These are phyloP conservation scores for Thelephora ganbajun DNA, from an alignment of 768 basidiomycete genomes.

Conservation along the genomic window DNA sequence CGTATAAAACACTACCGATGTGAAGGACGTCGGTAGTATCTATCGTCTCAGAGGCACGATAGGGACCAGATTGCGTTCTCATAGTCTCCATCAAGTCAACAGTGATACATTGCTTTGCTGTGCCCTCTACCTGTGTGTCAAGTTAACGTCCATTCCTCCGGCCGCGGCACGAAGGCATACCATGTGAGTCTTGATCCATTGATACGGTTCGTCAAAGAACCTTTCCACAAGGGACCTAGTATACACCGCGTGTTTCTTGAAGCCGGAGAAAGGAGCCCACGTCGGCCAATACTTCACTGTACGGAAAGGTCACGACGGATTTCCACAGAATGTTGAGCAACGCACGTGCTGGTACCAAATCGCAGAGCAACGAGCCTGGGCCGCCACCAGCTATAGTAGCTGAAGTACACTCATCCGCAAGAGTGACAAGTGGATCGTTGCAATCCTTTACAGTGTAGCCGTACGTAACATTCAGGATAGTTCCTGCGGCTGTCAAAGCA, in stretches of 20 bases:
- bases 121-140: slow-evolving; percentile 7
- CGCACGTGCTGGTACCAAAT: slow-evolving; percentile 20
- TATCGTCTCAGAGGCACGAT: not conserved
- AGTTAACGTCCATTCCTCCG: too few species aligned
- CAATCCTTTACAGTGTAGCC: slow-evolving; percentile 16
- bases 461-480: slow-evolving; percentile 19
- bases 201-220: slow-evolving; percentile 9
- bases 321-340: not conserved
- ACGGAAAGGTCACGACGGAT: not conserved
- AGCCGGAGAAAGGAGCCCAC: slow-evolving; percentile 13
- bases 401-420: slow-evolving; percentile 13
- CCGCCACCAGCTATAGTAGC: slow-evolving; percentile 6
- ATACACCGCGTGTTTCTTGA: slow-evolving; percentile 9
- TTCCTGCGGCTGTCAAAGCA: slow-evolving; percentile 15
- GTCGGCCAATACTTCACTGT: slow-evolving; percentile 11
- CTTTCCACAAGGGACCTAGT: slow-evolving; percentile 5
- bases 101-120: slow-evolving; percentile 5
- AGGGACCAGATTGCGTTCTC: not conserved
- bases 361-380: slow-evolving; percentile 17
- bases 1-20: not conserved
- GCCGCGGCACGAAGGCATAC: slow-evolving; percentile 2
- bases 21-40: slow-evolving; percentile 5
- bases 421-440: slow-evolving; percentile 16
- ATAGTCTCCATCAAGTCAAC: not conserved
- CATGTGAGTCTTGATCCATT: slow-evolving; percentile 9